These are phyloP conservation scores for Dendrothele bispora DNA, from an alignment of 768 basidiomycete genomes.

Conservation along the genomic window DNA sequence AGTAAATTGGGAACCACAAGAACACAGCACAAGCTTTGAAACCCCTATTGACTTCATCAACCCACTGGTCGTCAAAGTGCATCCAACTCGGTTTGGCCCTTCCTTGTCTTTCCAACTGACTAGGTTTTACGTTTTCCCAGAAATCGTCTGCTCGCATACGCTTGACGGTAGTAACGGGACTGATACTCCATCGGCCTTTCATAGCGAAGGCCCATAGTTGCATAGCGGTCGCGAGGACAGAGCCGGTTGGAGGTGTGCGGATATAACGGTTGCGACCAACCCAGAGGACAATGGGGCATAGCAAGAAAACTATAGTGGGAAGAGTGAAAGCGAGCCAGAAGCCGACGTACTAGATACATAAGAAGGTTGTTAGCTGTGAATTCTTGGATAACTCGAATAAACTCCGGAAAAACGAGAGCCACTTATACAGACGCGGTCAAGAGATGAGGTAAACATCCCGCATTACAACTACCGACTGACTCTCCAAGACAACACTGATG, in stretches of 20 bases:
- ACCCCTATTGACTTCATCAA: constrained; percentile 73
- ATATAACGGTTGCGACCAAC: constrained; percentile 54
- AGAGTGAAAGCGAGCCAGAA: constrained; percentile 65
- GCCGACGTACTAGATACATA: constrained; percentile 49
- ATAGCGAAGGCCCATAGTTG: constrained; percentile 49
- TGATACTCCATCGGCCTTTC: constrained; percentile 52
- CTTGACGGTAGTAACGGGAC: constrained; percentile 46
- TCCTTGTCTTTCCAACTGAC: constrained; percentile 40
- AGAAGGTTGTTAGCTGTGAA: not conserved
- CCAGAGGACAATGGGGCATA: constrained; percentile 61
- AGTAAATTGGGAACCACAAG: constrained; percentile 65
- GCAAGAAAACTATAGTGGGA: constrained; percentile 59
- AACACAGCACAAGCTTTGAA: constrained; percentile 71
- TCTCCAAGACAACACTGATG: too few relatives aligned
- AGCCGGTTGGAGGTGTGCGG: constrained; percentile 61
- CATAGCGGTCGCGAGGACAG: constrained; percentile 51
- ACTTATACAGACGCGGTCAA: too few relatives aligned
- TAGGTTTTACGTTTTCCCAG: constrained; percentile 76
- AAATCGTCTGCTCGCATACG: constrained; percentile 61
- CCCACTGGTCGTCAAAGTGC: constrained; percentile 77
- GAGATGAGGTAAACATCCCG: too few relatives aligned
- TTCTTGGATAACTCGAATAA: too few relatives aligned
- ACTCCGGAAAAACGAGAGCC: not conserved
- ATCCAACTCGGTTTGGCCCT: constrained; percentile 67
- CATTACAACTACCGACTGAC: too few relatives aligned